Conservation (phyloP, 2,329 filamentous ascomycete species). For the Chrysoporthe deuterocubensis region DNA sequence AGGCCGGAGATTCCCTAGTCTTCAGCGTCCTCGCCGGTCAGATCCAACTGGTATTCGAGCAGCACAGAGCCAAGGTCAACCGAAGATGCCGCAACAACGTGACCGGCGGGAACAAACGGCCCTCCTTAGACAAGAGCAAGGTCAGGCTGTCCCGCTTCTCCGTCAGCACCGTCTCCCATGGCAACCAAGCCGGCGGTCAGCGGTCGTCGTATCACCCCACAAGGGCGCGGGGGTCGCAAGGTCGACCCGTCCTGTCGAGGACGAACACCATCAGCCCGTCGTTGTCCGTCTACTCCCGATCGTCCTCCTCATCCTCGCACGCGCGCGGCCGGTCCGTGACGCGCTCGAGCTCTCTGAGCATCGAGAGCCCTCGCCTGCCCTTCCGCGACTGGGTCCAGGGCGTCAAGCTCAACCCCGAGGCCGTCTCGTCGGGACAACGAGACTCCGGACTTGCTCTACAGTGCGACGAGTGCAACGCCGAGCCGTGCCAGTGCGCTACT, state of each 20-base stretch:
- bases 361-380: conserved; percentile 28
- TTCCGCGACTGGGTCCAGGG: conserved; percentile 29
- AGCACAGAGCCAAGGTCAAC: conserved; percentile 27
- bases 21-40: conserved; percentile 25
- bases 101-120: neutral
- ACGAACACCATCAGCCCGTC: conserved; percentile 19
- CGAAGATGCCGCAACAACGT: conserved; percentile 22
- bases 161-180: neutral
- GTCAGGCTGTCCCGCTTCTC: conserved; percentile 19
- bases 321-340: conserved; percentile 12
- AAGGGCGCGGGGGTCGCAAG: neutral
- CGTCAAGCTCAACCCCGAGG: conserved; percentile 17
- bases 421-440: conserved; percentile 13
- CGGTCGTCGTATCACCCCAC: conserved; percentile 9
- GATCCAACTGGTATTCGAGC: conserved; percentile 28
- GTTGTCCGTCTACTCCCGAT: conserved; percentile 24
- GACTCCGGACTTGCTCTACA: conserved; percentile 27
- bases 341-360: conserved; percentile 25
- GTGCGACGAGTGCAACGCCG: conserved; percentile 24
- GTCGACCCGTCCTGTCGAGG: conserved; percentile 6
- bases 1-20: conserved; percentile 19
- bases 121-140: conserved; percentile 12
- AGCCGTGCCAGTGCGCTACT: conserved; percentile 23
- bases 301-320: neutral
- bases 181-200: conserved; percentile 13